A percentile compares a stretch with the other conserved stretches of the same genome.
These are phyloP conservation scores for Wickerhamomyces mucosus DNA, from an alignment of 805 yeast genomes.

Conservation along the genomic window DNA sequence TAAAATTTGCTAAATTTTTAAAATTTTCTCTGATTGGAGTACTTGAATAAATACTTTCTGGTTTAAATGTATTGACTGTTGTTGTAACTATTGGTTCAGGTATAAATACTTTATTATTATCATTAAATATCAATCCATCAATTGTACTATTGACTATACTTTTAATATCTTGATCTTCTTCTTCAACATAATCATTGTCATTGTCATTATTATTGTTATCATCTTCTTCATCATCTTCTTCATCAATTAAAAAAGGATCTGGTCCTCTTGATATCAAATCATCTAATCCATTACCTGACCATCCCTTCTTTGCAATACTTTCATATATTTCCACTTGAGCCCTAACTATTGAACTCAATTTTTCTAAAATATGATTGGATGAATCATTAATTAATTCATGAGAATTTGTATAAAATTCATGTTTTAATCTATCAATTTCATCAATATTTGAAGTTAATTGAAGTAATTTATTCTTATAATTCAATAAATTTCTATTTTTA, in stretches of 20 bases:
- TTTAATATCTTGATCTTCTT: slow-evolving; percentile 4
- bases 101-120: slow-evolving; percentile 5
- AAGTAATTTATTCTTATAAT: slow-evolving; percentile 56
- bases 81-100: slow-evolving; percentile 11
- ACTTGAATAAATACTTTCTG: slow-evolving; percentile 10
- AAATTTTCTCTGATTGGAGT: slow-evolving; percentile 11
- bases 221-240: slow-evolving; percentile 12
- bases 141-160: slow-evolving; percentile 1
- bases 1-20: too few relatives aligned
- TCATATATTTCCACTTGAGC: slow-evolving; percentile 79
- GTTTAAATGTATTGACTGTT: slow-evolving; percentile 10
- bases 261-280: slow-evolving; percentile 52
- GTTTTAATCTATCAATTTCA: slow-evolving; percentile 66
- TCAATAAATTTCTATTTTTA: slow-evolving; percentile 54
- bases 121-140: slow-evolving; percentile 9
- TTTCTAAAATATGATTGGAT: slow-evolving; percentile 41
- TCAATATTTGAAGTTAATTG: slow-evolving; percentile 69
- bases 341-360: slow-evolving; percentile 55
- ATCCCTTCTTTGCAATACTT: slow-evolving; percentile 73
- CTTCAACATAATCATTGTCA: slow-evolving; percentile 1
- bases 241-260: slow-evolving; percentile 42
- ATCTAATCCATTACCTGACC: slow-evolving; percentile 84
- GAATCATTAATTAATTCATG: slow-evolving; percentile 54
- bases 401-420: slow-evolving; percentile 61
- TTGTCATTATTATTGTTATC: slow-evolving; percentile 5